These are phyloP conservation scores for Physaria fendleri DNA, from an alignment of 345 rosid species.

Conservation along the genomic window DNA sequence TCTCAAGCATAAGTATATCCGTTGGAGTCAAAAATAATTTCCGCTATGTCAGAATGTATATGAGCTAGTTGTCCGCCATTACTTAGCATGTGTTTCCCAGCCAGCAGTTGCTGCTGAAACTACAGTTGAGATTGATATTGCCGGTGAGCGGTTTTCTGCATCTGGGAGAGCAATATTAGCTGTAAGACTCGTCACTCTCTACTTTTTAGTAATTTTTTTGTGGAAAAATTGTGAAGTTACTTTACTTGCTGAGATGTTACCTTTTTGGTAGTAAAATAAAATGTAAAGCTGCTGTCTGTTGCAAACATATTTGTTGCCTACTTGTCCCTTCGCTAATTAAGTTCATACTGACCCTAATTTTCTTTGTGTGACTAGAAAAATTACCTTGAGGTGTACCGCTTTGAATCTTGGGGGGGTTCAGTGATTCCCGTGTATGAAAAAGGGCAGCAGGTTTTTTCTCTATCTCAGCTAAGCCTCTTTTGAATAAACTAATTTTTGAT, in stretches of 20 bases:
- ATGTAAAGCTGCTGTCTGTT: background rate
- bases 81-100: constrained; percentile 92
- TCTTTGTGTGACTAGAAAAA: constrained; percentile 60
- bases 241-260: constrained; percentile 6
- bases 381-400: constrained; percentile 87
- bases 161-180: constrained; percentile 85
- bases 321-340: background rate
- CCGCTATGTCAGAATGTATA: constrained; percentile 59
- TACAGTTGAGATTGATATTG: constrained; percentile 86
- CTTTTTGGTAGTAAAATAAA: background rate
- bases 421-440: constrained; percentile 67
- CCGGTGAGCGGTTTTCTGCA: constrained; percentile 81
- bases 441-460: constrained; percentile 62
- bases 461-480: constrained; percentile 2
- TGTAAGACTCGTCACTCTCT: constrained; percentile 43
- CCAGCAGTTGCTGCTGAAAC: constrained; percentile 99
- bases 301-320: background rate
- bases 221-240: background rate
- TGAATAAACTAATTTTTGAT: background rate
- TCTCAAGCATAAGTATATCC: background rate
- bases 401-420: constrained; percentile 98
- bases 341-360: constrained; percentile 20
- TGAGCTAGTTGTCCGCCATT: constrained; percentile 95
- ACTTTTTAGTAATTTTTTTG: background rate
- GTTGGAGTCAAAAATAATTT: background rate